Evolutionary conservation across 768 basidiomycete genomes (phyloP), one percentile per base, ranked within the genome.

Genomic region (Royoungia palumana): DNA sequence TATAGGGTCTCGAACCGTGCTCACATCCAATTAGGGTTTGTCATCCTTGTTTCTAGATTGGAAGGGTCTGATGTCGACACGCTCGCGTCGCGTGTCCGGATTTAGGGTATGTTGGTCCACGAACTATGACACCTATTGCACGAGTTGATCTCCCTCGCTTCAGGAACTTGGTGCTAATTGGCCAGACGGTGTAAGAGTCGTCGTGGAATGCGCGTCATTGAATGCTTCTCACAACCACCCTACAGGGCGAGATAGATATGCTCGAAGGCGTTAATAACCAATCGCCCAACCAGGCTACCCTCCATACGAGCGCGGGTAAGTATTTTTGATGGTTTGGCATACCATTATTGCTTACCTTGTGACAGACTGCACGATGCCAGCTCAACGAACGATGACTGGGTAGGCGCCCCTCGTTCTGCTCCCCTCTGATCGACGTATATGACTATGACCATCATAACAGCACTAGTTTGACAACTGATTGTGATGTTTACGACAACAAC

Each of bases 361-460:
- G 6, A 1, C 27, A 55, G 72, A 50, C 41, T 73, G 70, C 44
- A 69, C 62, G 5, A 70, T 72, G 71, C 70, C 64, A 17, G 21
- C 60, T 1, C 20, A n/a, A 21, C 55, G 63, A 17, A 0, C 19
- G 34, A 69, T 67, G 62, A 64, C 41, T 1, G 72, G 72, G 71
- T 68, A 14, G 13, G 32, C 16, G 6, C 13, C 30, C 30, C 32
- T 32, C 32, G 32, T 32, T 32, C 32, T 20, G 11, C 17, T 25
- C 8, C 24, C 4, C 37, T 14, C 16, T 22, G 38, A 13, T 41
- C 49, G 21, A 41, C 22, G 22, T 13, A 12, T 28, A 28, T 28
- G 28, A 13, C 28, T 12, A 28, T 24, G 5, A 16, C 30, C 4
- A 28, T 35, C 19, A 20, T 44, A 6, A 38, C 27, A 64, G 60